These are phyloP conservation scores for Alternaria sp. DNA, from an alignment of 2,329 filamentous ascomycete species.

Conservation along the genomic window DNA sequence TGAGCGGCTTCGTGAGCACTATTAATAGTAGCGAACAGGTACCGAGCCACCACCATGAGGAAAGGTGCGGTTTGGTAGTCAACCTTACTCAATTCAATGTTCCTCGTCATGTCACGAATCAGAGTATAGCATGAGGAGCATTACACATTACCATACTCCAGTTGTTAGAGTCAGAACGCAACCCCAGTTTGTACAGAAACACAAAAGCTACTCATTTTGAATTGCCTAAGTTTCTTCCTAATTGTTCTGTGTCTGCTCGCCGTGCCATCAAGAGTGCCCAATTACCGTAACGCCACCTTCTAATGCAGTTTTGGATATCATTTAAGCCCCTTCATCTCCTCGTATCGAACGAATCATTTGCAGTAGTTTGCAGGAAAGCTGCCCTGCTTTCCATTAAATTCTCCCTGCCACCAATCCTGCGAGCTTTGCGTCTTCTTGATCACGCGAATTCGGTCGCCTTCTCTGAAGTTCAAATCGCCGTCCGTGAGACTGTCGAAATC, in stretches of 20 bases:
- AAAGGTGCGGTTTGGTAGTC: not conserved
- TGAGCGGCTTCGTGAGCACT: not conserved
- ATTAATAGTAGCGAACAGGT: not conserved
- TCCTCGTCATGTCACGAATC: not conserved
- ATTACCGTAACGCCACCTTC: constrained; percentile 19
- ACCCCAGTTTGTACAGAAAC: not conserved
- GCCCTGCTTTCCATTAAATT: constrained; percentile 71
- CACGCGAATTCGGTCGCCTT: constrained; percentile 79
- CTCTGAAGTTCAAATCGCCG: constrained; percentile 75
- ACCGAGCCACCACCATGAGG: not conserved
- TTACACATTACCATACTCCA: not conserved
- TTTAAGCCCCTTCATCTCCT: not conserved
- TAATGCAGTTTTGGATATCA: constrained; percentile 36
- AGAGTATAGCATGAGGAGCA: not conserved
- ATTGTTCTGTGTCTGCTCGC: not conserved
- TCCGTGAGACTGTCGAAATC: constrained; percentile 72
- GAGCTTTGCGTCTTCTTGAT: constrained; percentile 79
- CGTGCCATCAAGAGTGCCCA: not conserved
- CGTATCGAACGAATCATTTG: constrained; percentile 40
- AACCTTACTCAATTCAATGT: not conserved
- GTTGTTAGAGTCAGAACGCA: not conserved
- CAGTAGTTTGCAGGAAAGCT: constrained; percentile 88
- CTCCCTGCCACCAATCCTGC: constrained; percentile 89
- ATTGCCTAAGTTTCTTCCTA: not conserved
- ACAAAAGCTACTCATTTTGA: not conserved